Evolutionary conservation across 306 rosid genomes (phyloP), one percentile per base, ranked within the genome.

Genomic region (Ammopiptanthus mongolicus): DNA sequence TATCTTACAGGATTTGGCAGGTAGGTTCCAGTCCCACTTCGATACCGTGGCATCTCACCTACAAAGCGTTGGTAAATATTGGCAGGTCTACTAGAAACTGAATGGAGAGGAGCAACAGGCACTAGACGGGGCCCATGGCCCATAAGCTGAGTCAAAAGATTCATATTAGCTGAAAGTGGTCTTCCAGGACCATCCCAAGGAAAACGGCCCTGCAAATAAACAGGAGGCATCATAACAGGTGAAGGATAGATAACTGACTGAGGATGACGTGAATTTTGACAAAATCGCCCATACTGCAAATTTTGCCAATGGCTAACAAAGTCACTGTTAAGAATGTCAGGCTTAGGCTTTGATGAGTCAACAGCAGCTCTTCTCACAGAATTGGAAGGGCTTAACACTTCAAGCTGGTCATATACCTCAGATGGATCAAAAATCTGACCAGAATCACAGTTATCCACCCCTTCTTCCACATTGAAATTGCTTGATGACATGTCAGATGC

Each of bases 101-200:
- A 69, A 37, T 86, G 96, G 44, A 63, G 80, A 72, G 97, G 88
- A 73, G 91, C 58, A 62, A 85, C 85, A 57, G 91, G 96, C 23
- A 88, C 86, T 12, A 88, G 21, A 6, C 48, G 91, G 65, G 88
- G 91, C 70, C 95, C 88, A 70, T 84, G 83, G 83, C 80, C 52
- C 83, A 82, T 76, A 71, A 85, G 72, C 69, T 78, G 90, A 52
- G 84, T 69, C 31, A 80, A 29, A 34, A 86, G 77, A 87, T 89
- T 87, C 89, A 83, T 65, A 80, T 91, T 91, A 64, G 68, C 65
- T 64, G 96, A 81, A 53, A 70, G 76, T 17, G 93, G 96, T 85
- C 97, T 89, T 75, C 96, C 93, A 17, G 96, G 85, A 71, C 88
- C 93, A 86, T 89, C 97, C 88, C 87, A 87, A 4, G 92, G 92